Conservation (phyloP, 441 rosid species). For the Capsella rubella region DNA sequence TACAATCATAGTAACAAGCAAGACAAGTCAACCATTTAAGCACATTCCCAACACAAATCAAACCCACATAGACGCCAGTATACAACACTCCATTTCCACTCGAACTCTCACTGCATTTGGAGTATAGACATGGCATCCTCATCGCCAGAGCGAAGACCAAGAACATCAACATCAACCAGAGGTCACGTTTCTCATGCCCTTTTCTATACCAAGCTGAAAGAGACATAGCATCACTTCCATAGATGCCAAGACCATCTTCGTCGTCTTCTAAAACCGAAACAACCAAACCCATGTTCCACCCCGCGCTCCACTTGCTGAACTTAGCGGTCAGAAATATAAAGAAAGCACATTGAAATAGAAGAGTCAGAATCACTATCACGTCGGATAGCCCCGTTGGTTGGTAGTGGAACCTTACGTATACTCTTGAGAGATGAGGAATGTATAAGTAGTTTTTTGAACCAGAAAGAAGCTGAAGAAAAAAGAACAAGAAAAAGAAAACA, state of each 20-base stretch:
- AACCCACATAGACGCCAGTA: conserved; percentile 29
- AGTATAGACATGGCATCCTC: conserved; percentile 39
- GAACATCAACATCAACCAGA: conserved; percentile 48
- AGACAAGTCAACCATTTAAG: conserved; percentile 54
- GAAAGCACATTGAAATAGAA: conserved; percentile 24
- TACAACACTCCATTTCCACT: conserved; percentile 16
- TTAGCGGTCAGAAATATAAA: conserved; percentile 39
- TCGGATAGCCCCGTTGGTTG: neutral
- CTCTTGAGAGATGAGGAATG: neutral
- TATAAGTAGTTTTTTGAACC: conserved; percentile 21
- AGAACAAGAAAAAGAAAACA: neutral
- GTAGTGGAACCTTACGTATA: neutral
- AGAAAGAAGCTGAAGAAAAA: conserved; percentile 47
- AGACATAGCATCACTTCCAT: conserved; percentile 48
- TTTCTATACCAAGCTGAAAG: conserved; percentile 43
- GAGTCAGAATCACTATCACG: conserved; percentile 18
- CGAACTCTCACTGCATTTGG: conserved; percentile 26
- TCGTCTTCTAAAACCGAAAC: conserved; percentile 50
- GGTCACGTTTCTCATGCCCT: conserved; percentile 45
- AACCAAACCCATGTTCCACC: conserved; percentile 58
- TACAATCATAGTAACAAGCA: conserved; percentile 52
- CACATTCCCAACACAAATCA: conserved; percentile 43
- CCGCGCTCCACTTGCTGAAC: conserved; percentile 50
- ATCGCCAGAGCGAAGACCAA: conserved; percentile 31
- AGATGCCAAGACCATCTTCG: conserved; percentile 29